phyloP scores from a whole-genome alignment of 192 early-diverging fungal species.

The Spinellus fusiger region DNA sequence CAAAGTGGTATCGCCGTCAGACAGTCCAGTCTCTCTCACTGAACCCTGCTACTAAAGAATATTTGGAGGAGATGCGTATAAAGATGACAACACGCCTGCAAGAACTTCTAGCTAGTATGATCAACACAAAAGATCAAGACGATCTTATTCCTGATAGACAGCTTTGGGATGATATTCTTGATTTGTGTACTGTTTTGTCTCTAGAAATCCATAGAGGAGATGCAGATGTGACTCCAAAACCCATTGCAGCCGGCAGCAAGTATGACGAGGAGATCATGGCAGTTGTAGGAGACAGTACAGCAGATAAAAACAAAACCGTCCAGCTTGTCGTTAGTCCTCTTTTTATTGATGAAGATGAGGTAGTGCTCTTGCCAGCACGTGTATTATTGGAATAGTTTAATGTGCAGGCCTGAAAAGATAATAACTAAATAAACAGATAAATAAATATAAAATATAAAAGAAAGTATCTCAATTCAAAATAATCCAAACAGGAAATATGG shows the following conservation, averaged over 20 bases:
- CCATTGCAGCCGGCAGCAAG: slow-evolving; percentile 18
- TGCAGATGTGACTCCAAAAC: slow-evolving; percentile 28
- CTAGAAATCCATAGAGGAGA: slow-evolving; percentile 32
- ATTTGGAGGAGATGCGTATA: slow-evolving; percentile 20
- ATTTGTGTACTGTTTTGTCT: slow-evolving; percentile 15
- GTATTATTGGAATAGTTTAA: slow-evolving; percentile 25
- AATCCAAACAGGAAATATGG: not conserved
- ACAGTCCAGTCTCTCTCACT: slow-evolving; percentile 31
- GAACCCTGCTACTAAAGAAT: slow-evolving; percentile 33
- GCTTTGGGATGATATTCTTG: slow-evolving; percentile 17
- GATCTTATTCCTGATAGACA: slow-evolving; percentile 1
- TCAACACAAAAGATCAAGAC: not conserved
- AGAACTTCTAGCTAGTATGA: slow-evolving; percentile 3
- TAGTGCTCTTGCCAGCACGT: slow-evolving; percentile 22
- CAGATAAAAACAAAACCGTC: slow-evolving; percentile 19
- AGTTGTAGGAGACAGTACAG: slow-evolving; percentile 8
- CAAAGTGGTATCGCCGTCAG: slow-evolving; percentile 35
- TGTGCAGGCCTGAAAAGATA: not conserved
- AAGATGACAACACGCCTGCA: slow-evolving; percentile 7
- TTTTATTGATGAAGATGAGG: slow-evolving; percentile 31
- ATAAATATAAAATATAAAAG: not conserved
- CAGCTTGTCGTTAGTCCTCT: slow-evolving; percentile 24
- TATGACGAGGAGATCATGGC: slow-evolving; percentile 32
- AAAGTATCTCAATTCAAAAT: not conserved
- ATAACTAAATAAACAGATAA: not conserved